Evolutionary conservation across 2,329 filamentous ascomycete species (phyloP).

Genomic region (Alternaria incomplexa): DNA sequence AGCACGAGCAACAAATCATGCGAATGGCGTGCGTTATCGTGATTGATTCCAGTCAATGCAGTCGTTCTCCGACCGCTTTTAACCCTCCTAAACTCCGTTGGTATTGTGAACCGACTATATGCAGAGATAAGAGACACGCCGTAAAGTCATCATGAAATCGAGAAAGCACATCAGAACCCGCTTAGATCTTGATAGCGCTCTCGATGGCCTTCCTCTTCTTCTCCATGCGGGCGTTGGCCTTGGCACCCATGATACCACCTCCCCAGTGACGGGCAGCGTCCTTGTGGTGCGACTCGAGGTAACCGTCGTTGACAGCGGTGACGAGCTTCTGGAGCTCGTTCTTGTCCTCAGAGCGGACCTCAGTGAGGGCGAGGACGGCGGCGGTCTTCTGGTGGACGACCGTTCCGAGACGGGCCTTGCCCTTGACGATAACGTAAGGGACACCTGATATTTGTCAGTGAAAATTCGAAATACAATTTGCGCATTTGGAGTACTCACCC

Average conservation of each 20-base stretch:
- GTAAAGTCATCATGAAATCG: conserved; percentile 40
- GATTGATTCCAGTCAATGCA: conserved; percentile 46
- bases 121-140: conserved; percentile 50
- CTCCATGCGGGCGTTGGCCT: conserved; percentile 77
- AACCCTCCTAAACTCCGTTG: conserved; percentile 49
- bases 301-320: conserved; percentile 96
- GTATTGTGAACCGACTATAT: conserved; percentile 49
- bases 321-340: conserved; percentile 95
- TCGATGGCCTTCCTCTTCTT: conserved; percentile 97
- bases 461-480: not conserved
- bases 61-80: conserved; percentile 43
- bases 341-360: conserved; percentile 99
- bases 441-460: conserved; percentile 45
- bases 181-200: conserved; percentile 96
- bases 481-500: conserved; percentile 59
- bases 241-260: conserved; percentile 98
- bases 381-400: conserved; percentile 99
- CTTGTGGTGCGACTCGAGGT: conserved; percentile 88
- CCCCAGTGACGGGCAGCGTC: conserved; percentile 93
- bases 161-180: conserved; percentile 30
- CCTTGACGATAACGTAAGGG: conserved; percentile 98
- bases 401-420: conserved; percentile 98
- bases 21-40: conserved; percentile 41
- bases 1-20: conserved; percentile 29
- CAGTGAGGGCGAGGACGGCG: conserved; percentile 92